Conservation (phyloP, 2,329 filamentous ascomycete species). For the Ophidiomyces ophidiicola region DNA sequence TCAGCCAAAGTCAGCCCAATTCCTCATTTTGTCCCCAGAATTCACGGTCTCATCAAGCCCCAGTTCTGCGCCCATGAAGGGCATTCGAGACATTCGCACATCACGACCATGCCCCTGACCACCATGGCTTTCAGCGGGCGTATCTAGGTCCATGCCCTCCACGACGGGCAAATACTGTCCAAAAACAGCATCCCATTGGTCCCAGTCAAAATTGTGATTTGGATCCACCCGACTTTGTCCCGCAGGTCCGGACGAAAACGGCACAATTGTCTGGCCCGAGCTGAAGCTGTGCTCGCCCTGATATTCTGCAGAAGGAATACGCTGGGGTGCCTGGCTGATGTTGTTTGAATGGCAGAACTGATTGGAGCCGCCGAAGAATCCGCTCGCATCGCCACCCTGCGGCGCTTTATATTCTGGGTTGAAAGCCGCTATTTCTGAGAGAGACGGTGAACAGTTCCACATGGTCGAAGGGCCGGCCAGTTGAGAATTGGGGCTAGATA, state of each 20-base stretch:
- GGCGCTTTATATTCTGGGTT: background rate
- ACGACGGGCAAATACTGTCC: conserved; percentile 35
- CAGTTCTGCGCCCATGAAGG: conserved; percentile 2
- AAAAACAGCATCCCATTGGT: conserved; percentile 39
- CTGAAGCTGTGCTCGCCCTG: conserved; percentile 13
- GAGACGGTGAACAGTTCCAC: background rate
- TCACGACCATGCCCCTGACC: background rate
- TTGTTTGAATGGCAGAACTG: conserved; percentile 5
- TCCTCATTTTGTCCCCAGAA: conserved; percentile 6
- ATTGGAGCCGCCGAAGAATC: background rate
- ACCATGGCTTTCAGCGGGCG: background rate
- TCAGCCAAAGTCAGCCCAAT: conserved; percentile 16
- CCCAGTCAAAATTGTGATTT: conserved; percentile 38
- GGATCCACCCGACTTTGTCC: conserved; percentile 21
- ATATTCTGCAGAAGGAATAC: background rate
- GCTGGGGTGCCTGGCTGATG: background rate
- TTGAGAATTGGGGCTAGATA: background rate
- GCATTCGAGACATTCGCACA: background rate
- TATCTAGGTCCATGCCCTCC: conserved; percentile 35
- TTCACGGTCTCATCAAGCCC: conserved; percentile 2
- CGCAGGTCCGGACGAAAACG: conserved; percentile 19
- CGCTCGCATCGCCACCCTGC: background rate
- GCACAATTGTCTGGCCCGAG: conserved; percentile 22
- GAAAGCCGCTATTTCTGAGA: background rate
- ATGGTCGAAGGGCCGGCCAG: background rate